These are phyloP conservation scores for Gymnopus androsaceus DNA, from an alignment of 1,284 basidiomycete species.

Conservation along the genomic window DNA sequence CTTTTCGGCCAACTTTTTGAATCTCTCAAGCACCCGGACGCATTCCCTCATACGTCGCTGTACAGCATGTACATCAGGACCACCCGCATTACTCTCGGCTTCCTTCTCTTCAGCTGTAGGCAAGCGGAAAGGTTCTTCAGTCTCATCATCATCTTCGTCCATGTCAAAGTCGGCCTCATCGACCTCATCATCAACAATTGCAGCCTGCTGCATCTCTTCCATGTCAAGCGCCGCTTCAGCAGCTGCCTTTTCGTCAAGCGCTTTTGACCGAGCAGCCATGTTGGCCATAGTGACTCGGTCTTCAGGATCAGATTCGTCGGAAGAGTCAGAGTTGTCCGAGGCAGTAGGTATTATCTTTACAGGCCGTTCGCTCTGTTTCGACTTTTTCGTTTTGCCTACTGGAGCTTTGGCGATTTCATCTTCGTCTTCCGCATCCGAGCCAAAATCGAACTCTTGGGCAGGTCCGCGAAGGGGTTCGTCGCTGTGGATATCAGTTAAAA, in stretches of 20 bases:
- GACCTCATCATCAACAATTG: slow-evolving; percentile 54
- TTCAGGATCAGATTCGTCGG: slow-evolving; percentile 48
- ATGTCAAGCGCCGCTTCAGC: slow-evolving; percentile 69
- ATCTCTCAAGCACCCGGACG: slow-evolving; percentile 79
- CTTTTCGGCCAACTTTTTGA: slow-evolving; percentile 66
- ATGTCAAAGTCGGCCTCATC: slow-evolving; percentile 59
- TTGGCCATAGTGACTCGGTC: slow-evolving; percentile 70
- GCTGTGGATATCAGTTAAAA: slow-evolving; percentile 23
- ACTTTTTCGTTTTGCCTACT: slow-evolving; percentile 47
- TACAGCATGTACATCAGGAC: slow-evolving; percentile 80
- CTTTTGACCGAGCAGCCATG: slow-evolving; percentile 75
- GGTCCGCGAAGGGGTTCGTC: slow-evolving; percentile 51
- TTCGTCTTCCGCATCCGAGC: slow-evolving; percentile 66
- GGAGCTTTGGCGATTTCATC: slow-evolving; percentile 31
- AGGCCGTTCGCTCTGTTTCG: slow-evolving; percentile 53
- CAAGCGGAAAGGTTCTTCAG: slow-evolving; percentile 67
- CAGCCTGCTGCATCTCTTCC: slow-evolving; percentile 67
- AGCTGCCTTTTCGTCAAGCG: slow-evolving; percentile 66
- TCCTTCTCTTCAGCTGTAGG: slow-evolving; percentile 84
- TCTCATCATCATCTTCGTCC: slow-evolving; percentile 60
- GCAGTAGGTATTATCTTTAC: slow-evolving; percentile 52
- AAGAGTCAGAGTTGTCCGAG: slow-evolving; percentile 49
- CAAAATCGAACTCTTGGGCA: slow-evolving; percentile 69
- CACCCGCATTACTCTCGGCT: slow-evolving; percentile 72
- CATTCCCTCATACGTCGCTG: slow-evolving; percentile 90